These are phyloP conservation scores for Knoxdaviesia capensis DNA, from an alignment of 2,329 filamentous ascomycete species.

Conservation along the genomic window DNA sequence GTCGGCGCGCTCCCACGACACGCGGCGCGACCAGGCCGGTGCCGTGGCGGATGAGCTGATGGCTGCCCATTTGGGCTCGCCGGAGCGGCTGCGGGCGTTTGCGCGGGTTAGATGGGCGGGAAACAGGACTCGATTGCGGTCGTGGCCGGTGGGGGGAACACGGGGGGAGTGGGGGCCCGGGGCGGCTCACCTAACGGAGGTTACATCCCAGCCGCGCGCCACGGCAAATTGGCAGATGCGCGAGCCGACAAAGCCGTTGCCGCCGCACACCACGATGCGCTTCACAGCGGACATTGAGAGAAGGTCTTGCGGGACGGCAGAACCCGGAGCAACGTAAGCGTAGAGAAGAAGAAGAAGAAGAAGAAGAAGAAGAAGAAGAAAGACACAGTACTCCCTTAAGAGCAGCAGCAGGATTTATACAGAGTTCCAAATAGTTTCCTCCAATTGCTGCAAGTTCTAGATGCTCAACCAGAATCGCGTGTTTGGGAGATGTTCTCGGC, in stretches of 20 bases:
- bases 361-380: too few species aligned
- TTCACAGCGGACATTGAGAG: conserved; percentile 38
- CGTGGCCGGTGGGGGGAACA: background rate
- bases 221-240: conserved; percentile 85
- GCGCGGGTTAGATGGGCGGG: conserved; percentile 4
- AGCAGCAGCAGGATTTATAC: too few species aligned
- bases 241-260: conserved; percentile 75
- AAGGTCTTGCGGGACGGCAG: too few species aligned
- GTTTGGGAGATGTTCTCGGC: too few species aligned
- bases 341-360: too few species aligned
- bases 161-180: background rate
- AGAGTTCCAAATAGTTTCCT: too few species aligned
- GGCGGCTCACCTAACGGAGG: conserved; percentile 59
- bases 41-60: conserved; percentile 51
- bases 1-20: conserved; percentile 77
- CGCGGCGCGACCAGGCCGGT: conserved; percentile 63
- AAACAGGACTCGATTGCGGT: background rate
- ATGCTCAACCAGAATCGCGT: too few species aligned
- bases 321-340: too few species aligned
- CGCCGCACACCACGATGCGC: conserved; percentile 76
- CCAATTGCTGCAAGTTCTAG: too few species aligned
- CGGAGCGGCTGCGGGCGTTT: conserved; percentile 49
- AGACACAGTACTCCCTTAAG: too few species aligned
- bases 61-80: conserved; percentile 66
- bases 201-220: conserved; percentile 75